A percentile compares a stretch with the other conserved stretches of the same genome.
Conservation (phyloP, 805 yeast species). For the Citeromyces matritensis region DNA sequence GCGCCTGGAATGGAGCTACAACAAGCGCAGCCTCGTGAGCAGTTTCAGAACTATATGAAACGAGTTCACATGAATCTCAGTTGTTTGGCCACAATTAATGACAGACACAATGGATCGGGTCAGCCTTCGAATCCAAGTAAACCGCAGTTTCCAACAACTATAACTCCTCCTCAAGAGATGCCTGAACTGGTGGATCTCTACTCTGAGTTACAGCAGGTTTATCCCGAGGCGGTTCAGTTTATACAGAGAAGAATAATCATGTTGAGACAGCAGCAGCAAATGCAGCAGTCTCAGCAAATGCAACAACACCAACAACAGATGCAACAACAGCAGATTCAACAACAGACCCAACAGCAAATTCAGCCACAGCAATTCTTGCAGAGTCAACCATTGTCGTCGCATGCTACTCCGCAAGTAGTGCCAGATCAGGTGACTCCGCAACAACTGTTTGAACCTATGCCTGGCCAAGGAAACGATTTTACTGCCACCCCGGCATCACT, state of each 20-base stretch:
- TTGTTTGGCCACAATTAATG: slow-evolving; percentile 20
- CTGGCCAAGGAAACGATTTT: too few relatives aligned
- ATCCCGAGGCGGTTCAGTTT: slow-evolving; percentile 36
- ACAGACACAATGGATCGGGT: slow-evolving; percentile 12
- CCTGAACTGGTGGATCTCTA: slow-evolving; percentile 35
- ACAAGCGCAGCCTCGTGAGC: slow-evolving; percentile 10
- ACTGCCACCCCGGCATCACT: slow-evolving; percentile 1
- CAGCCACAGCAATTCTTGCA: slow-evolving; percentile 1
- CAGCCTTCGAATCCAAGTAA: slow-evolving; percentile 11
- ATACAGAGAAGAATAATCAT: slow-evolving; percentile 11
- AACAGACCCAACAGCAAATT: slow-evolving; percentile 1
- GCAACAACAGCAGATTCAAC: slow-evolving; percentile 1
- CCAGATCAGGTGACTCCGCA: too few relatives aligned
- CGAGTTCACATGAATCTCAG: slow-evolving; percentile 19
- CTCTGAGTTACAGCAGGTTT: slow-evolving; percentile 28
- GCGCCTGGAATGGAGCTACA: slow-evolving; percentile 5
- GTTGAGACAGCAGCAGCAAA: slow-evolving; percentile 4
- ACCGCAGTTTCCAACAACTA: slow-evolving; percentile 27
- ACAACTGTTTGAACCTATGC: too few relatives aligned
- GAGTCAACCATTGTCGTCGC: not conserved
- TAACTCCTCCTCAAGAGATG: slow-evolving; percentile 38
- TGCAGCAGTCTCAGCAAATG: slow-evolving; percentile 3
- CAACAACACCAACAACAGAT: slow-evolving; percentile 1
- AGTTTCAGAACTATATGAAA: slow-evolving; percentile 16
- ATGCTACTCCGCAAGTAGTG: too few relatives aligned